Evolutionary conservation across 2,329 filamentous ascomycete genomes (phyloP).

Genomic region (Clonostachys chloroleuca): DNA sequence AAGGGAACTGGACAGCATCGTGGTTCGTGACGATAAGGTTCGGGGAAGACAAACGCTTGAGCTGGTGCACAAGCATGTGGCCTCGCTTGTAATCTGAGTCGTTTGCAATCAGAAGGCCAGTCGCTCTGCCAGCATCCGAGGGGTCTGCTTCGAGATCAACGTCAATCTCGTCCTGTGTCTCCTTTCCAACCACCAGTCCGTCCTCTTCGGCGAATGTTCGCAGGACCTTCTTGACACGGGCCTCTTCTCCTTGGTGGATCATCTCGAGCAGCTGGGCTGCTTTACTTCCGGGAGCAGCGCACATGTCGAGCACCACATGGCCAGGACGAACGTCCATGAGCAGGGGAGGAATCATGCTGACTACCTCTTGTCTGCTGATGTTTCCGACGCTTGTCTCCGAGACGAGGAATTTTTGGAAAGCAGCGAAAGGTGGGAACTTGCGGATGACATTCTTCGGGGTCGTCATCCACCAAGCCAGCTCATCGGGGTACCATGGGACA

Average conservation of each 20-base stretch:
- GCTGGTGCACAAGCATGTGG: constrained; percentile 96
- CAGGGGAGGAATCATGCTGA: constrained; percentile 97
- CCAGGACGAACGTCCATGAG: constrained; percentile 87
- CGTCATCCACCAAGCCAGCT: constrained; percentile 96
- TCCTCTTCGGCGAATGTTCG: constrained; percentile 58
- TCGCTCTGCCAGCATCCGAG: constrained; percentile 79
- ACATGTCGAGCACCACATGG: constrained; percentile 93
- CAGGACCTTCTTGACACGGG: constrained; percentile 69
- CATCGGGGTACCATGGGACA: constrained; percentile 90
- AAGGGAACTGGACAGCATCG: constrained; percentile 92
- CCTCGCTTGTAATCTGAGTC: constrained; percentile 95
- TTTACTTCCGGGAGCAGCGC: constrained; percentile 95
- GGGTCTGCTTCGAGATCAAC: constrained; percentile 53
- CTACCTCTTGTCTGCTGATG: constrained; percentile 94
- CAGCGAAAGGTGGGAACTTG: constrained; percentile 88
- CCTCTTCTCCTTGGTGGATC: constrained; percentile 89
- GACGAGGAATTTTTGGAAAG: constrained; percentile 96
- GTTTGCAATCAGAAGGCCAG: constrained; percentile 90
- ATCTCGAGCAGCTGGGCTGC: constrained; percentile 93
- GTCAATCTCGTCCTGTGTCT: constrained; percentile 41
- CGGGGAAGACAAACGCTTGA: constrained; percentile 93
- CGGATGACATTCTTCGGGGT: constrained; percentile 95
- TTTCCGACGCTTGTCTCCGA: constrained; percentile 97
- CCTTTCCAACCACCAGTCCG: constrained; percentile 43
- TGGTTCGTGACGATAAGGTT: constrained; percentile 98